Evolutionary conservation across 2,329 filamentous ascomycete genomes (phyloP), one percentile per base, ranked within the genome.

Genomic region (Dryadomyces quercus-mongolicae): DNA sequence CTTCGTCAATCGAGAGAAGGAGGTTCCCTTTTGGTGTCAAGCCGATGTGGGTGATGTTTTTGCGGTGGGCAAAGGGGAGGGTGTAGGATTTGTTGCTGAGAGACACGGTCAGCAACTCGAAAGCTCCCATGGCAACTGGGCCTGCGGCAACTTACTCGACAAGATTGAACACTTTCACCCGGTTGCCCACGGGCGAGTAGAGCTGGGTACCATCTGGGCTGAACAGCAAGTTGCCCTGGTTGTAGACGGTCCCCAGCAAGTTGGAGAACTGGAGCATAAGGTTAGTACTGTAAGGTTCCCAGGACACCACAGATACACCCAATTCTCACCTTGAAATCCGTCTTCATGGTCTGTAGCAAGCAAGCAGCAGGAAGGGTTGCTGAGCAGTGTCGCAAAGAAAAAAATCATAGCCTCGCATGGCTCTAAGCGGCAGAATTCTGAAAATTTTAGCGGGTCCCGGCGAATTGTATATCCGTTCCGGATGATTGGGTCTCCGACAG

Each of bases 201-300:
- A 98, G 80, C 72, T 89, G 92, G 64, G 88, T 93, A 67, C 94
- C 94, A 80, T 98, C 92, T 58, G 91, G 89, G 64, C 88, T 94
- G 75, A 94, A 98, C 67, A 96, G 80, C 65, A 98, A 81, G 69
- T 97, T 98, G 71, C 94, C 93, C 80, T 91, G 88, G 74, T 90
- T 89, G 76, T 97, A 98, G 67, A 98, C 93, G 62, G 93, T 98
- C 67, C 93, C 94, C 65, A 98, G 81, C 68, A 98, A 81, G 72
- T 97, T 98, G 68, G 92, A 95, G 74, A 98, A 98, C 91, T 96
- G 65, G 44, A 47, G 16, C 40, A 54, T 13, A 59, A 25, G 51
- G 6, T 3, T 12, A 10, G 5, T 16, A 2, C 9, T 18, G 13
- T 2, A 13, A 13, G 3, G 1, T 25, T 15, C 22, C 49, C 16